phyloP scores from a whole-genome alignment of 768 basidiomycete species.

The Pleurotus citrinopileatus region DNA sequence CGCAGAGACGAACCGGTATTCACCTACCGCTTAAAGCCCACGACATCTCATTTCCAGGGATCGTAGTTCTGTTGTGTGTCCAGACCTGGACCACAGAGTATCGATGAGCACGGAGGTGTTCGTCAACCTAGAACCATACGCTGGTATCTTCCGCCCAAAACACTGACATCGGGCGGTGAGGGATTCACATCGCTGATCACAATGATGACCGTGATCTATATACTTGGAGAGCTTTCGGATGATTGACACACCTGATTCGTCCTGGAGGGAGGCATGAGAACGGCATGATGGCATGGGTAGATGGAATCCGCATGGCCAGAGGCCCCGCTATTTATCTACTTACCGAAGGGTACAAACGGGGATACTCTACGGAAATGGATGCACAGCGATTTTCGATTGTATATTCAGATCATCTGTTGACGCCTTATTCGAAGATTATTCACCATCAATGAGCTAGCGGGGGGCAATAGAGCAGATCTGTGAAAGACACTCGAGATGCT shows the following conservation, averaged over 20 bases:
- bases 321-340: too few species aligned
- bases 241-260: background rate
- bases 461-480: too few species aligned
- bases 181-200: background rate
- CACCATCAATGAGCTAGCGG: too few species aligned
- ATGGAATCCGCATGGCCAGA: too few species aligned
- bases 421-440: too few species aligned
- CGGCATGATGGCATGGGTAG: too few species aligned
- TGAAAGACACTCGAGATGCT: too few species aligned
- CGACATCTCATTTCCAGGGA: slow-evolving; percentile 3
- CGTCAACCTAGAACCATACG: background rate
- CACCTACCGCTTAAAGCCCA: slow-evolving; percentile 1
- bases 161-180: background rate
- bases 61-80: background rate
- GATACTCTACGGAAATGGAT: too few species aligned
- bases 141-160: background rate
- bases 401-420: too few species aligned
- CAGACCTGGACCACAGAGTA: background rate
- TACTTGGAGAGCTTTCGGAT: background rate
- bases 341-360: too few species aligned
- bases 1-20: background rate
- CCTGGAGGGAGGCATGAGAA: background rate
- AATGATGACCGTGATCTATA: background rate
- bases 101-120: slow-evolving; percentile 4
- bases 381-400: too few species aligned